Evolutionary conservation across 495 filamentous ascomycete genomes (phyloP), one percentile per base, ranked within the genome.

Genomic region (Ramalina intermedia): DNA sequence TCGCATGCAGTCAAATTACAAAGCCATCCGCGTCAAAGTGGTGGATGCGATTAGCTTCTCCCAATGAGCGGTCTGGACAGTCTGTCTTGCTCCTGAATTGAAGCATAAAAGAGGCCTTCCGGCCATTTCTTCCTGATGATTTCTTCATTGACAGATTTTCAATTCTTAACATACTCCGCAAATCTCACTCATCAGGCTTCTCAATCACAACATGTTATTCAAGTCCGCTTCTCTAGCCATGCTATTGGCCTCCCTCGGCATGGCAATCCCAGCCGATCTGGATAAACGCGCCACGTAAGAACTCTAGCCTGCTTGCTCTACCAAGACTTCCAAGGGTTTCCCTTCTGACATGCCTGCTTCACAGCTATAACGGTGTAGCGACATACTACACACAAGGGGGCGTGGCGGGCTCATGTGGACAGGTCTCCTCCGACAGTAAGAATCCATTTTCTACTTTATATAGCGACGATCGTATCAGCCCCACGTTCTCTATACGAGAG

Each of bases 311-410:
- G 17, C 12, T 18, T 12, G 14, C 16, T 46, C 17, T 5, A 2
- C 14, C 12, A 43, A 39, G 23, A 3, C 14, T 16, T 3, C 13
- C 13, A 8, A 5, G 5, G 2, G 4, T 33, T 18, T 18, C 2
- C 14, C 6, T 8, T 24, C 39, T 43, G 33, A 50, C 17, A 36
- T 13, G 0, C 4, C 16, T 2, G 14, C 20, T 3, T 4, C 26
- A 37, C 16, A 61, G 56, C 16, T 50, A 61, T 49, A n/a, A 4
- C 6, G 59, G 59, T 20, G 16, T 21, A 16, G 59, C 51, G 16
- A 63, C 61, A 13, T 58, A 58, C 38, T 63, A 62, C 41, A 17
- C 27, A n/a, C 59, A 62, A 37, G 49, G 55, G 6, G 59, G 59
- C 6, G 46, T 7, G 8, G 39, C 48, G 16, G 63, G 63, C 11